Evolutionary conservation across 805 yeast species (phyloP), one percentile per base, ranked within the genome.

Genomic region (Cyberlindnera samutprakarnensis): DNA sequence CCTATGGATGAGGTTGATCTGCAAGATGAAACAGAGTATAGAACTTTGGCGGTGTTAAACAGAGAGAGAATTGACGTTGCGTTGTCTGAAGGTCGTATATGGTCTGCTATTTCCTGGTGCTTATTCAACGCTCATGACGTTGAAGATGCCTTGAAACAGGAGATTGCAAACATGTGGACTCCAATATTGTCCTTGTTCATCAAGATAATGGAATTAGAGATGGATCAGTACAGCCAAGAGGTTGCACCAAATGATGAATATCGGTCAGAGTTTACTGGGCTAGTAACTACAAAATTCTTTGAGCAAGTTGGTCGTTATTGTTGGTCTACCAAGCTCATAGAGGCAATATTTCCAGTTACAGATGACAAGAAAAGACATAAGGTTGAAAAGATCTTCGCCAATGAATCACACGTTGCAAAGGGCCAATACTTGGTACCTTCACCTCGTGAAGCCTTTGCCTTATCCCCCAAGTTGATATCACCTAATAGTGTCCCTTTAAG

Each of bases 31-130:
- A 30, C 45, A 3, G 46, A 44, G 9, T 35, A 20, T 18, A 47
- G 44, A 14, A 34, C 56, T 0, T 37, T 37, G 3, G 41, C 35
- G 12, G 42, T 57, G 10, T 28, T 54, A 15, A 39, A 33, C 27
- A 49, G 53, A 27, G 42, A 43, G 14, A 40, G 54, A 29, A 43
- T 56, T 23, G 51, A 50, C 31, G 36, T 40, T 12, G 44, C 43
- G 4, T 30, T 54, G 13, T 27, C 37, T 12, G 32, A 34, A 4
- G 43, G 39, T 4, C 42, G 30, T 13, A 40, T 54, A 3, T 51
- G 61, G 56, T 34, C 33, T 5, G 56, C 49, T 2, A 43, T 54
- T 11, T 28, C 41, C 21, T 57, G 61, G 61, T 53, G 58, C 28
- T 43, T 57, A 2, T 30, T 39, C n/a, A 37, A 44, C 0, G 14